Base-by-base conservation (phyloP, 1,139 yeast species). In the Magnusiomyces fungicola region DNA sequence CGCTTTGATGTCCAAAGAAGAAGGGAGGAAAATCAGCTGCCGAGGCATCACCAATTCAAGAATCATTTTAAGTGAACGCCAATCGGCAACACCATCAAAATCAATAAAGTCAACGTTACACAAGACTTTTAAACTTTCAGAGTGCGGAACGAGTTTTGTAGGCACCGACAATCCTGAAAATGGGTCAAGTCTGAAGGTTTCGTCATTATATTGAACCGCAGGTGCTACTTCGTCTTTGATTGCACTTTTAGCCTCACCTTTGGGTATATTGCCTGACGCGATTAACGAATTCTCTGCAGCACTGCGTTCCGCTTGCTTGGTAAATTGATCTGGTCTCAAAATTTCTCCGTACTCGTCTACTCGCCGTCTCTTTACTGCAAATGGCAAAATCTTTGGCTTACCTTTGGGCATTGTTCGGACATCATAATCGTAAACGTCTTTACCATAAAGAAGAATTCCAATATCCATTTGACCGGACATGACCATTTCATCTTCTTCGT, bases 291-390 rank as follows among this genome's bases (percentile, higher is more conserved):
- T 49, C 25, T 45, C 46, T 27, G 48, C 36, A 16, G 23, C 51
- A 3, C 9, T 43, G 29, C 50, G 44, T 44, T 45, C 48, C 18
- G 48, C 42, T 37, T 46, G 38, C 21, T 49, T 45, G 30, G 45
- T 49, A 60, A 83, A 87, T 58, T 84, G 86, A 39, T 81, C 79
- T 39, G 71, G 70, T 51, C 80, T 78, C 32, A 86, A 79, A 1
- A 81, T 68, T 52, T 80, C 83, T 24, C 97, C 97, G 63, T 90
- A 92, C 59, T 90, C 97, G 62, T 92, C 97, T 45, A 74, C 71
- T 55, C 82, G 78, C 25, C 75, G 72, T 55, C 79, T 78, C 25
- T 73, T 72, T 1, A 77, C 75, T 10, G 76, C 69, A 58, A 73
- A 81, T 9, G 96, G 97, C 60, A 89, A 90, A 85, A 84, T 83